Evolutionary conservation across 208 protist species (phyloP).

Genomic region (Crithidia fasciculata): DNA sequence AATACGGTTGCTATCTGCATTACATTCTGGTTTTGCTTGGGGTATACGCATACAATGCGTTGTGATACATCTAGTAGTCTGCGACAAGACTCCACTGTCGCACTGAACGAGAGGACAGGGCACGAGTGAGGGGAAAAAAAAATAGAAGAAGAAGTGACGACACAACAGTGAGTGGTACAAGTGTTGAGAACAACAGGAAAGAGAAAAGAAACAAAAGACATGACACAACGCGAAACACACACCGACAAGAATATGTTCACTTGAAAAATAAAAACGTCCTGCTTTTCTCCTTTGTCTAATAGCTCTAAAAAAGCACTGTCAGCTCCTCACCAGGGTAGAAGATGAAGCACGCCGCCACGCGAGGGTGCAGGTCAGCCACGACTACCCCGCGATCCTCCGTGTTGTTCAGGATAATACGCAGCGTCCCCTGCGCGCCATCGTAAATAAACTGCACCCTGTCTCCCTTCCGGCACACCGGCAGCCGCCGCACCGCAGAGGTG

Average conservation of each 20-base stretch:
- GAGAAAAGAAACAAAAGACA: not conserved
- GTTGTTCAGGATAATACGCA: slow-evolving; percentile 64
- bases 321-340: slow-evolving; percentile 80
- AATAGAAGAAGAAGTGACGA: too few relatives aligned
- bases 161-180: slow-evolving; percentile 1
- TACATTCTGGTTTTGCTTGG: not conserved
- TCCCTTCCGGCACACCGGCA: slow-evolving; percentile 69
- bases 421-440: slow-evolving; percentile 39
- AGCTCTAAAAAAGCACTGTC: slow-evolving; percentile 56
- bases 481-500: slow-evolving; percentile 38
- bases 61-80: not conserved
- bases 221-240: not conserved
- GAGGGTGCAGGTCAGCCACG: slow-evolving; percentile 52
- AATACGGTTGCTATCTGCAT: not conserved
- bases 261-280: not conserved
- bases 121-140: slow-evolving; percentile 5
- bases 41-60: not conserved
- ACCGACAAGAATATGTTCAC: not conserved
- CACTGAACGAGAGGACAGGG: not conserved
- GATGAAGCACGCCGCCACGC: slow-evolving; percentile 81
- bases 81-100: not conserved
- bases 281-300: not conserved
- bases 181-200: not conserved
- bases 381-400: slow-evolving; percentile 56
- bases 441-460: slow-evolving; percentile 71